These are phyloP conservation scores for Cerrena zonata DNA, from an alignment of 1,284 basidiomycete species.

Conservation along the genomic window DNA sequence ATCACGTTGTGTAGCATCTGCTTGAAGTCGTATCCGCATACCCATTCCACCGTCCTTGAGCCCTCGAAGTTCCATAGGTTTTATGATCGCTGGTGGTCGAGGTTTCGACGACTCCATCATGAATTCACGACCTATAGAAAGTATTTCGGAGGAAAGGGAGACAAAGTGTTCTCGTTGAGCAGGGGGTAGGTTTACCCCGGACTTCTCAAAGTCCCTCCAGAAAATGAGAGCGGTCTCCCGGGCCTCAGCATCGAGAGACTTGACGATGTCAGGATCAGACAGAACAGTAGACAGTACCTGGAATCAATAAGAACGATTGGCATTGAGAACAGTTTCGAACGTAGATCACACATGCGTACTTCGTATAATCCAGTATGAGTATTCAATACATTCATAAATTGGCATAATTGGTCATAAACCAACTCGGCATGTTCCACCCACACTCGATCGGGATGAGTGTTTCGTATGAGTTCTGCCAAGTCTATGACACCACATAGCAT, in stretches of 20 bases:
- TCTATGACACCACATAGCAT: conserved; percentile 94
- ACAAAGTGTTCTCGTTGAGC: conserved; percentile 79
- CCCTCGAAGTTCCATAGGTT: conserved; percentile 59
- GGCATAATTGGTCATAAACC: conserved; percentile 87
- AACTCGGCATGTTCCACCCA: conserved; percentile 85
- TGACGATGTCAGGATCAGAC: conserved; percentile 54
- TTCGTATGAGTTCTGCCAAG: conserved; percentile 88
- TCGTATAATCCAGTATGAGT: conserved; percentile 90
- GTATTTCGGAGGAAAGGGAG: conserved; percentile 83
- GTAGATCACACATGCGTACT: conserved; percentile 39
- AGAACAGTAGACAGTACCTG: conserved; percentile 64
- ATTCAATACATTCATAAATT: conserved; percentile 97
- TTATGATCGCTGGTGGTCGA: conserved; percentile 61
- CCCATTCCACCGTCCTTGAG: conserved; percentile 69
- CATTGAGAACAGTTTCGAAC: conserved; percentile 10
- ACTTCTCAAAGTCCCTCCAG: conserved; percentile 95
- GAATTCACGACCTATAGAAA: conserved; percentile 85
- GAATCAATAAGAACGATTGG: conserved; percentile 1
- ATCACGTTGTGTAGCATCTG: conserved; percentile 66
- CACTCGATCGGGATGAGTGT: conserved; percentile 80
- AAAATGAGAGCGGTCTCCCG: conserved; percentile 87
- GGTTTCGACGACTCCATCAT: conserved; percentile 59
- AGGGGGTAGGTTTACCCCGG: conserved; percentile 85
- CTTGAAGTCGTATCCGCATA: conserved; percentile 61
- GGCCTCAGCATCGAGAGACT: conserved; percentile 61